Base-by-base conservation (phyloP, 2,329 filamentous ascomycete species). In the Exophiala aquamarina region DNA sequence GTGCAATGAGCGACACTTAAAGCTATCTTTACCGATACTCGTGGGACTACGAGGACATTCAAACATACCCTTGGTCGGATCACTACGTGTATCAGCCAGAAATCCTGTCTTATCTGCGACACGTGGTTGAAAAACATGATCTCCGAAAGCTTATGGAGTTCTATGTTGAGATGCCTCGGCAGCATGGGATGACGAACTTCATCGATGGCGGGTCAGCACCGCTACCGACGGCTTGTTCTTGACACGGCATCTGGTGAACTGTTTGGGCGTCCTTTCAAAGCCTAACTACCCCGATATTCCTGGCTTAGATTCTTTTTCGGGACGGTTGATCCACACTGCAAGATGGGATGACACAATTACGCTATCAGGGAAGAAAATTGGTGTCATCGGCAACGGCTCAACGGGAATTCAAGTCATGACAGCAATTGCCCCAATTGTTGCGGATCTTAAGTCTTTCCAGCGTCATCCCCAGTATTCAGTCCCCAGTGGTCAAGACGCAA, bases 351-450 rank as follows among this genome's bases (percentile, higher is more conserved):
- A 44, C 6, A 64, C 73, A 2, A 68, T 83, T 14, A 70, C 77
- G 37, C 71, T 82, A 18, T 71, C 70, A 33, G 73, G 72, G 38
- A 85, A 85, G 61, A 71, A 74, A n/a, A 74, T 79, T 41, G 82
- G 75, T 15, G 73, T 85, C 44, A 77, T 86, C 23, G 82, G 83
- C 7, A 84, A 80, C 0, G 82, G 82, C 1, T 77, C 17, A 10
- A 41, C 38, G 5, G 82, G 82, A 1, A 75, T 84, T 2, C 82
- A 86, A 55, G 75, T 83, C 35, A 72, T 75, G 0, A 82, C 86
- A 52, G 79, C 79, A 38, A 77, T 76, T 61, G 77, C 73, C 2
- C 75, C 75, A 2, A 61, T 70, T 6, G 79, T 74, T 0, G 72
- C 68, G 21, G n/a, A 38, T 3, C 35, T 55, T 7, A 34, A 35